A percentile compares a stretch with the other conserved stretches of the same genome.
These are phyloP conservation scores for Acer yangbiense DNA, from an alignment of 345 rosid species.

Conservation along the genomic window DNA sequence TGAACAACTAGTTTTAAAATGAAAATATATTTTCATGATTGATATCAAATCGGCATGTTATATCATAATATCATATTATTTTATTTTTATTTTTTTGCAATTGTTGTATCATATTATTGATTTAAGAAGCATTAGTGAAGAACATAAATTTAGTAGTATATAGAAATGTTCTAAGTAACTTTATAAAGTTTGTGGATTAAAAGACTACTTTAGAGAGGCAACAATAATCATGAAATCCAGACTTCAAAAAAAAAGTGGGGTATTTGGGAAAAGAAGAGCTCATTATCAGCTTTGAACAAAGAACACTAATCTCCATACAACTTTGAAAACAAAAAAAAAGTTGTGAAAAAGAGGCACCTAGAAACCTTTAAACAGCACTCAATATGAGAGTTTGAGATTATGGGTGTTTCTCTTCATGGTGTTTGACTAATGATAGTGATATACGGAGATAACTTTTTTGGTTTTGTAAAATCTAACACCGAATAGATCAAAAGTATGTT, in stretches of 20 bases:
- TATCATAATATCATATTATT: no score
- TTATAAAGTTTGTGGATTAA: neutral
- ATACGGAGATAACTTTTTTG: no score
- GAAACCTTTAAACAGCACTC: neutral
- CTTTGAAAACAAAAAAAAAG: conserved; percentile 13
- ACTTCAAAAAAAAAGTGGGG: conserved; percentile 10
- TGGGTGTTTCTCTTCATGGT: neutral
- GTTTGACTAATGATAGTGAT: neutral
- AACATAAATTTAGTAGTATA: no score
- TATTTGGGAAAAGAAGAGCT: conserved; percentile 1
- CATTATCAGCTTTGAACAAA: conserved; percentile 15
- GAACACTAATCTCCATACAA: conserved; percentile 21
- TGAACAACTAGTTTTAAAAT: no score
- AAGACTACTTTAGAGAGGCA: no score
- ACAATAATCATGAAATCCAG: conserved; percentile 2
- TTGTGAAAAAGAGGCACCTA: conserved; percentile 21
- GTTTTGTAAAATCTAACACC: no score
- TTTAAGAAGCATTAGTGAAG: no score
- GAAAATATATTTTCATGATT: no score
- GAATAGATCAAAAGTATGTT: no score
- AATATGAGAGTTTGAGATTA: neutral
- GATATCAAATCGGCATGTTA: no score
- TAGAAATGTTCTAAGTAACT: neutral
- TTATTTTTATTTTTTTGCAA: no score
- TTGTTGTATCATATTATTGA: no score